Conservation (phyloP, 177 flowering plant genomes). For the Telopea speciosissima region DNA sequence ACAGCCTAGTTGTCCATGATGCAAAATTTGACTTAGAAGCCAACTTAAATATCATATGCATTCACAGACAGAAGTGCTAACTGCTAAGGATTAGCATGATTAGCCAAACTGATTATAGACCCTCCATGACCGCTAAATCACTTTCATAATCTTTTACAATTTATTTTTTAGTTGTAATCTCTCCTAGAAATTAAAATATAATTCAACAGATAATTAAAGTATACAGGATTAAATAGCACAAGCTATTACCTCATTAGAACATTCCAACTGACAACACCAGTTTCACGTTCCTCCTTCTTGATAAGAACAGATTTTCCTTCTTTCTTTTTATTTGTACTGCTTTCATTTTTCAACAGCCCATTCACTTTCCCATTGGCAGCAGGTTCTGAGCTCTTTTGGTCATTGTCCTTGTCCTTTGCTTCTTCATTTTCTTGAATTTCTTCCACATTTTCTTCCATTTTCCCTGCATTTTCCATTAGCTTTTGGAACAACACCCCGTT, state of each 20-base stretch:
- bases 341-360: slow-evolving; percentile 31
- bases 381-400: slow-evolving; percentile 24
- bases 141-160: too few relatives aligned
- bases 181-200: neutral
- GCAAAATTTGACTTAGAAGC: neutral
- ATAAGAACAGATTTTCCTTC: slow-evolving; percentile 78
- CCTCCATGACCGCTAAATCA: neutral
- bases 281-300: slow-evolving; percentile 95
- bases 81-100: neutral
- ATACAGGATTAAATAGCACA: neutral
- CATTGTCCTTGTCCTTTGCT: slow-evolving; percentile 27
- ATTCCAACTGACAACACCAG: slow-evolving; percentile 86
- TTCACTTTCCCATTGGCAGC: slow-evolving; percentile 38
- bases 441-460: slow-evolving; percentile 78
- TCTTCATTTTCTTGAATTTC: slow-evolving; percentile 34
- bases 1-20: too few relatives aligned
- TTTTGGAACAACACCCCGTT: slow-evolving; percentile 72
- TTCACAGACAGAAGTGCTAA: neutral
- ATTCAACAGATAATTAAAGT: neutral
- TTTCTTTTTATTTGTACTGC: slow-evolving; percentile 34
- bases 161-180: neutral
- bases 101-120: neutral
- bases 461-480: slow-evolving; percentile 96
- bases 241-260: slow-evolving; percentile 66
- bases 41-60: neutral